These are phyloP conservation scores for Fusarium citri DNA, from an alignment of 2,329 filamentous ascomycete genomes.

Conservation along the genomic window DNA sequence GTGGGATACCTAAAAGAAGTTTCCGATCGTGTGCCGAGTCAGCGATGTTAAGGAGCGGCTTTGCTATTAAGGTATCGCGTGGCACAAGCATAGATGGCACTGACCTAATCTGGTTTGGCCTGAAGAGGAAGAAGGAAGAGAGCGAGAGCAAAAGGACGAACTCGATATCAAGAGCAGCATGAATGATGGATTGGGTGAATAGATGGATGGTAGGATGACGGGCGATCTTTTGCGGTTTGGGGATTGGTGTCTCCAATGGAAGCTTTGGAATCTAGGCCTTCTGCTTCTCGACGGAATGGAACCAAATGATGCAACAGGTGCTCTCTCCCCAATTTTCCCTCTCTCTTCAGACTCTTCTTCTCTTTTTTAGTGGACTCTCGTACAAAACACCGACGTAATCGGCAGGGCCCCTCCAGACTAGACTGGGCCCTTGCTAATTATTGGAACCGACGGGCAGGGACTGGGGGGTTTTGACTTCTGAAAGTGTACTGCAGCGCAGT, in stretches of 20 bases:
- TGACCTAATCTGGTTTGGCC: constrained; percentile 17
- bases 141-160: background rate
- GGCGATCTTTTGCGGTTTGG: constrained; percentile 34
- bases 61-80: constrained; percentile 36
- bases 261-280: constrained; percentile 39
- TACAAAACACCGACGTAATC: constrained; percentile 41
- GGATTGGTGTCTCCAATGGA: constrained; percentile 34
- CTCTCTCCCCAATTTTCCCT: constrained; percentile 25
- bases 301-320: constrained; percentile 44
- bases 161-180: background rate
- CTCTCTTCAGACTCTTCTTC: constrained; percentile 12
- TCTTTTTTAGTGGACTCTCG: constrained; percentile 28
- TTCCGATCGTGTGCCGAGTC: constrained; percentile 13
- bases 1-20: constrained; percentile 23
- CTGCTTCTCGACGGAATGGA: constrained; percentile 29
- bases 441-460: constrained; percentile 7
- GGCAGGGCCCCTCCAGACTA: constrained; percentile 29
- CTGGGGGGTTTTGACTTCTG: background rate
- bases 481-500: background rate
- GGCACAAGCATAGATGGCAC: constrained; percentile 41
- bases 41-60: background rate
- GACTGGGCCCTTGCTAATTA: constrained; percentile 6
- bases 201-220: background rate
- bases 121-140: background rate
- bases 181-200: background rate